A percentile compares a stretch with the other conserved stretches of the same genome.
Evolutionary conservation across 257 asterid species (phyloP).

Genomic region (Solanum peruvianum): DNA sequence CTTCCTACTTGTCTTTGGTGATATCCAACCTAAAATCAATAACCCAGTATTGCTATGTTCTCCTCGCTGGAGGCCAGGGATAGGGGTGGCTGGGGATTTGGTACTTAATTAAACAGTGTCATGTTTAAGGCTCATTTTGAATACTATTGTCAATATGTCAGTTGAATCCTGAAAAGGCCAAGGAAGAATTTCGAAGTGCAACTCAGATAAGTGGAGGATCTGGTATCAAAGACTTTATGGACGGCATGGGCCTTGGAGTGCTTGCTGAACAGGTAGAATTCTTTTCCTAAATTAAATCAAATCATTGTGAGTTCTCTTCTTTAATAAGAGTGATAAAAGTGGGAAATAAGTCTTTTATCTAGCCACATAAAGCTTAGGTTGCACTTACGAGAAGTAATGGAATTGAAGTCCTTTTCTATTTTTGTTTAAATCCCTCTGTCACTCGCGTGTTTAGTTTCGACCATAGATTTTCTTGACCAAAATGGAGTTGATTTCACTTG

Average conservation of each 20-base stretch:
- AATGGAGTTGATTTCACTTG: neutral
- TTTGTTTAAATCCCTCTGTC: neutral
- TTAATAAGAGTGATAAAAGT: neutral
- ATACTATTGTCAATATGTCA: conserved; percentile 15
- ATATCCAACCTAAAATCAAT: neutral
- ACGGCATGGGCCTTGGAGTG: conserved; percentile 95
- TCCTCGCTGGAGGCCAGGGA: neutral
- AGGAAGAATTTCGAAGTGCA: conserved; percentile 75
- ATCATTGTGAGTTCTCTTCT: neutral
- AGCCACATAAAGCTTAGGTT: neutral
- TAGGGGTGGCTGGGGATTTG: neutral
- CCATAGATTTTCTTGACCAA: neutral
- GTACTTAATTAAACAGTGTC: neutral
- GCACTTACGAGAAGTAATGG: neutral
- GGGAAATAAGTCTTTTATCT: neutral
- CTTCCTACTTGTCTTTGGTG: neutral
- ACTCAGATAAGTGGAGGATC: conserved; percentile 66
- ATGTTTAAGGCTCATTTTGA: neutral
- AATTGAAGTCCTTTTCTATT: neutral
- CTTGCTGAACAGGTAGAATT: conserved; percentile 80
- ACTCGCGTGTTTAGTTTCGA: neutral
- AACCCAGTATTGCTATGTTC: neutral
- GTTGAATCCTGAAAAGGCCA: conserved; percentile 94
- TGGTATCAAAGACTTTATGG: conserved; percentile 95
- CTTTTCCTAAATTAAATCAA: neutral